phyloP scores from a whole-genome alignment of 225 moss, liverwort and hornwort genomes.

The Anthoceros angustus region DNA sequence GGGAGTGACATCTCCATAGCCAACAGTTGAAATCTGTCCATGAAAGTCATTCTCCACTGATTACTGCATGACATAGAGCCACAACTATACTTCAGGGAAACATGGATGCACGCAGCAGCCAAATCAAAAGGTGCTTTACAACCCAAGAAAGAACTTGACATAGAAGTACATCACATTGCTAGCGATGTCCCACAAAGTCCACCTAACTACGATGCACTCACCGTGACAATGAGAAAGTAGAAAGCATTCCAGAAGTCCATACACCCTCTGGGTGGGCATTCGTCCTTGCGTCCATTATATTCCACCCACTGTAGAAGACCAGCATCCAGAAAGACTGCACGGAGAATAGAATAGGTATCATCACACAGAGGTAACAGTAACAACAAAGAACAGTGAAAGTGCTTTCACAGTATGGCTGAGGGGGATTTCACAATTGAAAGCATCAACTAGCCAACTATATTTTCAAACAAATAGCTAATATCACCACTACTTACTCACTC shows the following conservation, averaged over 20 bases:
- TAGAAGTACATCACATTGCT: background rate
- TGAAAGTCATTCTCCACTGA: slow-evolving; percentile 3
- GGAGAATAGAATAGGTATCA: background rate
- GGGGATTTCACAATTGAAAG: background rate
- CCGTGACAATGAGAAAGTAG: slow-evolving; percentile 83
- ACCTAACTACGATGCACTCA: slow-evolving; percentile 13
- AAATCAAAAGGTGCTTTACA: background rate
- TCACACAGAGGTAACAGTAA: background rate
- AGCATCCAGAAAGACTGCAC: slow-evolving; percentile 79
- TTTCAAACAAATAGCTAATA: background rate
- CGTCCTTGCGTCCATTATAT: slow-evolving; percentile 42
- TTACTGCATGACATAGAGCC: slow-evolving; percentile 3
- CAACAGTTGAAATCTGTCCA: slow-evolving; percentile 3
- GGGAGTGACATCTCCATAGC: background rate
- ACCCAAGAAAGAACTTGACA: background rate
- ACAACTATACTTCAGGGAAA: background rate
- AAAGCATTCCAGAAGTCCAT: slow-evolving; percentile 61
- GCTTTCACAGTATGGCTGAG: background rate
- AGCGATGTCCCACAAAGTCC: background rate
- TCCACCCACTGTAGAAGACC: slow-evolving; percentile 89
- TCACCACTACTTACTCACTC: slow-evolving; percentile 23
- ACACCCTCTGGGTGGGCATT: slow-evolving; percentile 47
- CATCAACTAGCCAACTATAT: background rate
- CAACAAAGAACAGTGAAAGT: background rate
- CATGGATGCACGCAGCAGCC: background rate